Evolutionary conservation across 1,284 basidiomycete species (phyloP), one percentile per base, ranked within the genome.

Genomic region (Sporisorium sorghi): DNA sequence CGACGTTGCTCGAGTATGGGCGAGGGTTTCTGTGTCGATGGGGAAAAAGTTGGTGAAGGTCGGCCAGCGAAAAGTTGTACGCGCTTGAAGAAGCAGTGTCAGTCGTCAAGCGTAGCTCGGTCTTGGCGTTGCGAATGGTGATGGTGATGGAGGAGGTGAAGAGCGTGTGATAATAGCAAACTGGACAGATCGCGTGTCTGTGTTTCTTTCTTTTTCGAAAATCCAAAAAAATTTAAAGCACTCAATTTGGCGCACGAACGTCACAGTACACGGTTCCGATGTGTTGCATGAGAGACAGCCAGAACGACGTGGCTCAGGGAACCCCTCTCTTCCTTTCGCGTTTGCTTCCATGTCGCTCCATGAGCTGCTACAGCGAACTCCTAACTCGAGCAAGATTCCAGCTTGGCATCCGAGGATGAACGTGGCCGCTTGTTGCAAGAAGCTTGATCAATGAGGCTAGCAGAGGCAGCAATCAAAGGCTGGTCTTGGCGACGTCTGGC

Each of bases 191-290:
- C 52, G 52, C 52, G 40, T 54, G 40, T 49, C 17, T 48, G 30
- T 32, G 47, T 48, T 11, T n/a, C 9, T 43, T 52, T 30, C 21
- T 17, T n/a, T 39, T 26, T 23, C 35, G 35, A 48, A 33, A 48
- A 23, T 48, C 28, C 19, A 33, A 33, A 21, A 7, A 33, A 19
- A 33, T 30, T 30, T 17, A 15, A n/a, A n/a, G n/a, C n/a, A n/a
- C n/a, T n/a, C n/a, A n/a, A n/a, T n/a, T n/a, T 14, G 6, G 30
- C 19, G 12, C 30, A n/a, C 35, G n/a, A 40, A 52, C 64, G 49
- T 61, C 58, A 67, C 64, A 53, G 54, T 48, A 58, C 64, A 53
- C 54, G 49, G 48, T 49, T 47, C 49, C 58, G 58, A 57, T 67
- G 35, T 44, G 28, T 26, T 56, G 57, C 63, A 51, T 55, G 30